These are phyloP conservation scores for Paracorniculantispora psalliotae DNA, from an alignment of 2,329 filamentous ascomycete genomes.

Conservation along the genomic window DNA sequence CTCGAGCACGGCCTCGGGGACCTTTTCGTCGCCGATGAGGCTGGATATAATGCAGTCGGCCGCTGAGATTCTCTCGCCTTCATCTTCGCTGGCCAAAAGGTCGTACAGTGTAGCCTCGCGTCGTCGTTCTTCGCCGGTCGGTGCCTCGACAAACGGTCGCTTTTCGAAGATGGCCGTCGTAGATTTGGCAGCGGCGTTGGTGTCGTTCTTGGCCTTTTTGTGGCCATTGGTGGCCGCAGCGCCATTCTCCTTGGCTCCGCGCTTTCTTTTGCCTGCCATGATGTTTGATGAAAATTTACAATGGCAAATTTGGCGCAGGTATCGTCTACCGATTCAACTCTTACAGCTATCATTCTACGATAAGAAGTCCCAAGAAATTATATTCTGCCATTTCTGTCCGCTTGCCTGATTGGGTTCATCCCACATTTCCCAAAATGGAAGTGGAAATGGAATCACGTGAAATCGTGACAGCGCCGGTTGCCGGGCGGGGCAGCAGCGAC, in stretches of 20 bases:
- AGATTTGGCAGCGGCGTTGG: constrained; percentile 18
- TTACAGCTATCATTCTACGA: constrained; percentile 4
- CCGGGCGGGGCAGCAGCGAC: constrained; percentile 6
- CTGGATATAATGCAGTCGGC: constrained; percentile 55
- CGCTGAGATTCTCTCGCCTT: constrained; percentile 50
- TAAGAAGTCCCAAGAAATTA: constrained; percentile 8
- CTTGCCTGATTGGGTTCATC: neutral
- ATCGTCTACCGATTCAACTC: constrained; percentile 12
- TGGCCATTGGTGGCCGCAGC: constrained; percentile 21
- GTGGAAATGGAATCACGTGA: constrained; percentile 1
- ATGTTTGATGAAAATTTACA: neutral
- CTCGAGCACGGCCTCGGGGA: constrained; percentile 48
- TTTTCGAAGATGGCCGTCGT: constrained; percentile 26
- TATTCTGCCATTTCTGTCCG: neutral
- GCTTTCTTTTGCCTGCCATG: constrained; percentile 34
- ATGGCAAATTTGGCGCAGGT: constrained; percentile 18
- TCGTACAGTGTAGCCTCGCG: constrained; percentile 58
- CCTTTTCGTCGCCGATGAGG: constrained; percentile 45
- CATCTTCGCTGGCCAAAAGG: constrained; percentile 55
- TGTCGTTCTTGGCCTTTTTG: constrained; percentile 29
- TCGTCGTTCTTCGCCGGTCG: constrained; percentile 48
- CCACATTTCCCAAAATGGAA: neutral
- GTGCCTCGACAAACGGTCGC: constrained; percentile 46
- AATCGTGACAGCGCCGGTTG: neutral
- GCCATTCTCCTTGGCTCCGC: constrained; percentile 22